phyloP scores from a whole-genome alignment of 2,329 filamentous ascomycete genomes.

The Fusarium luffae region DNA sequence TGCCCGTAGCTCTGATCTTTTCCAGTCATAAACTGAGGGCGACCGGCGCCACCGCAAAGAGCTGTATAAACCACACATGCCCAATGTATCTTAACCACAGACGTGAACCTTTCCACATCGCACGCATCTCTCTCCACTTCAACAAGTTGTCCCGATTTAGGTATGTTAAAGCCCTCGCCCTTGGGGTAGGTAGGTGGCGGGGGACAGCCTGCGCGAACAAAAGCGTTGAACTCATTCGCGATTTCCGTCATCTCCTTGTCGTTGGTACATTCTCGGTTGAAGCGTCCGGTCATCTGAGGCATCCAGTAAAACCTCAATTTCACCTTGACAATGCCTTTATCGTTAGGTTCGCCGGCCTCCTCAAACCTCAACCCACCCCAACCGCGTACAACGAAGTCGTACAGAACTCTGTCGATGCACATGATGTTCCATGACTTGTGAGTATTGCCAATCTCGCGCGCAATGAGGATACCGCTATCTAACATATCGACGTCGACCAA shows the following conservation, averaged over 20 bases:
- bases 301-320: slow-evolving; percentile 17
- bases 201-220: not conserved
- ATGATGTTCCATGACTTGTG: not conserved
- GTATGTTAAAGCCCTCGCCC: not conserved
- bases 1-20: not conserved
- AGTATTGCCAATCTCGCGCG: not conserved
- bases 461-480: fast-evolving
- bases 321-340: not conserved
- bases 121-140: not conserved
- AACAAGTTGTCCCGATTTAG: not conserved
- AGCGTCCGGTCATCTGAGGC: not conserved
- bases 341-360: fast-evolving
- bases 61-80: not conserved
- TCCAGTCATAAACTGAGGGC: not conserved
- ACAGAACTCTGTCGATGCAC: not conserved
- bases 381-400: fast-evolving
- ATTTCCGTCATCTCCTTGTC: not conserved
- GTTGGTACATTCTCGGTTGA: not conserved
- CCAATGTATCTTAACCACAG: slow-evolving; percentile 4
- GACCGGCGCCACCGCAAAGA: not conserved
- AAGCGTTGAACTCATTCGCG: not conserved
- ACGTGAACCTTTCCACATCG: not conserved
- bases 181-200: not conserved
- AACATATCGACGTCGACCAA: not conserved
- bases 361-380: not conserved